phyloP scores from a whole-genome alignment of 352 stramenopile genomes.

The Pythium vanterpoolii region DNA sequence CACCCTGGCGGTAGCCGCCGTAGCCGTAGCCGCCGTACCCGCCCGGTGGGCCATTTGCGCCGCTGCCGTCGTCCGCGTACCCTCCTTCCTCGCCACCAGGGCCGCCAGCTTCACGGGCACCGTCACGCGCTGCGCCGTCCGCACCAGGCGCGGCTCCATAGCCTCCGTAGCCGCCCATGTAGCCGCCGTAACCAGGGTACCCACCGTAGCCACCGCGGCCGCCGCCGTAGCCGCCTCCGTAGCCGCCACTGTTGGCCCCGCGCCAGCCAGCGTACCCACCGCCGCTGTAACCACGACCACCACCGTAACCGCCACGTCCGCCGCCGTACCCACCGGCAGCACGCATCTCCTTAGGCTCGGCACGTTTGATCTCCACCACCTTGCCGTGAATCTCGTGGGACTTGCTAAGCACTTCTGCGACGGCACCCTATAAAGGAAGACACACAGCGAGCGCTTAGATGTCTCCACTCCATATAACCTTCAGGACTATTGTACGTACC shows the following conservation, averaged over 20 bases:
- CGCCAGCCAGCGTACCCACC: conserved; percentile 27
- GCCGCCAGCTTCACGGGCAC: conserved; percentile 19
- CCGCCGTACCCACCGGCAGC: conserved; percentile 33
- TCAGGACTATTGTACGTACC: conserved; percentile 25
- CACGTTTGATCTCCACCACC: conserved; percentile 87
- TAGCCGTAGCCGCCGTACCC: conserved; percentile 45
- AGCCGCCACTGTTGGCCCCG: conserved; percentile 4
- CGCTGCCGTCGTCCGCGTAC: conserved; percentile 36
- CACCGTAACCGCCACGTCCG: conserved; percentile 26
- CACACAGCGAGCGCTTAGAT: not conserved
- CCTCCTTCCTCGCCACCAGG: conserved; percentile 34
- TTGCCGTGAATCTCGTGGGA: conserved; percentile 91
- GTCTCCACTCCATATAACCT: not conserved
- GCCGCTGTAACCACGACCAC: conserved; percentile 35
- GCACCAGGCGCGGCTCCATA: conserved; percentile 27
- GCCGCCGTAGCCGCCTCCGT: conserved; percentile 20
- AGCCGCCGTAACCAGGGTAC: conserved; percentile 29
- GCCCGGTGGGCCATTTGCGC: conserved; percentile 26
- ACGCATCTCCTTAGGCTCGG: conserved; percentile 74
- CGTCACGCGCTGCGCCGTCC: conserved; percentile 18
- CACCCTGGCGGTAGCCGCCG: conserved; percentile 56
- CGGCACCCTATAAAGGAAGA: conserved; percentile 40
- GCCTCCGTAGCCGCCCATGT: conserved; percentile 28
- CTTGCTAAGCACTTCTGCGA: conserved; percentile 87
- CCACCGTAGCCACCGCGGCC: conserved; percentile 23